Base-by-base conservation (phyloP, 106 monocot species). In the Acanthochlamys bracteata region DNA sequence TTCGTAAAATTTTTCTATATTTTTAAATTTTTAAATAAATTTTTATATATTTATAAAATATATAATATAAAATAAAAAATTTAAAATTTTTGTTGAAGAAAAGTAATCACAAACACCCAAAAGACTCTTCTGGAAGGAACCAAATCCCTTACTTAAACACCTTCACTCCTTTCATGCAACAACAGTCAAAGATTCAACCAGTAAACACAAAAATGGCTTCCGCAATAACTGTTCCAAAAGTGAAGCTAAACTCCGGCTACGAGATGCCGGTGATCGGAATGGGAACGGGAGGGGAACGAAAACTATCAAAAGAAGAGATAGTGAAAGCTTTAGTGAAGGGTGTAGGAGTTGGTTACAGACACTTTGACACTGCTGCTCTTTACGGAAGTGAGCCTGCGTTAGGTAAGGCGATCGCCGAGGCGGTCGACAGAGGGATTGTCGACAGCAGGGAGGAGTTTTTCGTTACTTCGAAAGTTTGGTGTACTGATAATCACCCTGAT, bases 181-280 rank as follows among this genome's bases (percentile, higher is more conserved):
- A 7, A 45, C 43, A 54, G 53, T 16, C 16, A 54, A 19, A 54
- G 53, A 54, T 10, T 16, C 16, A 54, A 19, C 12, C 16, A 54
- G 53, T 16, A 19, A 54, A 19, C 12, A 19, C 12, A 19, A 54
- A 19, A 54, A 19, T 11, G 4, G n/a, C 10, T 4, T 6, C 19
- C 7, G 16, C 7, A 6, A 19, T 7, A 6, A 19, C 16, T 10
- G n/a, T 54, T 17, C 53, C 53, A 19, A 19, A 17, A 19, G 53
- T 54, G 16, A 19, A 6, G 53, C 53, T 54, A 11, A 54, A 19
- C 16, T 11, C 16, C 53, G 53, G 53, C 16, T 6, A 54, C 7
- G n/a, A 11, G 16, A 63, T 82, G 70, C 78, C 78, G 59, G 59
- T 68, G 41, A 13, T 83, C 11, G 83, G 71, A 14, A 2, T 74